Evolutionary conservation across 108 stramenopile genomes (phyloP).

Genomic region (Skeletonema potamos): DNA sequence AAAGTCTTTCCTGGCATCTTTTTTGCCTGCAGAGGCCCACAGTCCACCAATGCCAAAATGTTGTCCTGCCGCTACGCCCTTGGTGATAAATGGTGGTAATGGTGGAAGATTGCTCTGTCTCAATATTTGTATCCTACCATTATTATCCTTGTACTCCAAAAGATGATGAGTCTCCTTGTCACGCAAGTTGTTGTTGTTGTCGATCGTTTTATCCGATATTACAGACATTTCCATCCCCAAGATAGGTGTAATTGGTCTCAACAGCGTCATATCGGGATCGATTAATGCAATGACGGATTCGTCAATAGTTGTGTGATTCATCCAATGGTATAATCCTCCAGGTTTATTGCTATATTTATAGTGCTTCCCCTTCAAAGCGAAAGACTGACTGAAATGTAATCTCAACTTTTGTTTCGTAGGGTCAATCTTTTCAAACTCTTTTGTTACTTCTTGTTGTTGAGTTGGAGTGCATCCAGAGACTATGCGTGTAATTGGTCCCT

Average conservation of each 20-base stretch:
- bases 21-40: constrained; percentile 31
- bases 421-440: constrained; percentile 26
- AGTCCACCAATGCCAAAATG: constrained; percentile 39
- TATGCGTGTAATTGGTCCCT: constrained; percentile 86
- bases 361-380: constrained; percentile 21
- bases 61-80: constrained; percentile 37
- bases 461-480: constrained; percentile 66
- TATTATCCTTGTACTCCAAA: constrained; percentile 22
- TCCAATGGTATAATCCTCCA: constrained; percentile 80
- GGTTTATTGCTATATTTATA: constrained; percentile 96
- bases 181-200: not conserved
- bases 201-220: not conserved
- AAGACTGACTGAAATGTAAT: constrained; percentile 72
- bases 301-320: constrained; percentile 57
- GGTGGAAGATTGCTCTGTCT: constrained; percentile 18
- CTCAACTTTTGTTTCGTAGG: constrained; percentile 38
- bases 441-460: constrained; percentile 20
- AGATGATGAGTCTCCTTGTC: constrained; percentile 1
- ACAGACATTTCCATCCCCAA: constrained; percentile 19
- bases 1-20: constrained; percentile 41
- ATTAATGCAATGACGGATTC: constrained; percentile 63
- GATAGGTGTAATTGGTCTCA: constrained; percentile 71
- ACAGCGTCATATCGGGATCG: constrained; percentile 82
- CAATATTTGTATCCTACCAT: constrained; percentile 15
- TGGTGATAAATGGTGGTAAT: constrained; percentile 9